A percentile compares a stretch with the other conserved stretches of the same genome.
Conservation (phyloP, 371 early-diverging fungal species). For the Gilbertella persicaria region DNA sequence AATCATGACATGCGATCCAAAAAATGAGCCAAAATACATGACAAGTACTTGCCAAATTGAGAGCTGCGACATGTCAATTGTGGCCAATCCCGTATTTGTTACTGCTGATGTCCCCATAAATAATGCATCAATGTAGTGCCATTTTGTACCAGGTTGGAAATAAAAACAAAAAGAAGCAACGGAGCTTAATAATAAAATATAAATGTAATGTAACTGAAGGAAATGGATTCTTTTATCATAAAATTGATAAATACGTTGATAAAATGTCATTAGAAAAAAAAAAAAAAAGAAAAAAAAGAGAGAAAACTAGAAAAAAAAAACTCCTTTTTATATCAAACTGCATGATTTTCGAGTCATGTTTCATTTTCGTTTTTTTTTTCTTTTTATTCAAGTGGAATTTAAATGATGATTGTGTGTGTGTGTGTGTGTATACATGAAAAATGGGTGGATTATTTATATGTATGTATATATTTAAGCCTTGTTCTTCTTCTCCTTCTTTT, state of each 20-base stretch:
- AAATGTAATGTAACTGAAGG: conserved; percentile 45
- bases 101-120: conserved; percentile 42
- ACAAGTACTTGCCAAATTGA: conserved; percentile 32
- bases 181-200: conserved; percentile 34
- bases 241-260: conserved; percentile 20
- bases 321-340: neutral
- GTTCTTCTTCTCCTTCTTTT: conserved; percentile 25
- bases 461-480: conserved; percentile 9
- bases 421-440: neutral
- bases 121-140: conserved; percentile 44
- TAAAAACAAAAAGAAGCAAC: conserved; percentile 38
- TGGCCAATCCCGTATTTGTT: conserved; percentile 47
- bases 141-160: conserved; percentile 34
- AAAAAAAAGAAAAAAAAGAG: neutral
- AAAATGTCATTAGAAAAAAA: neutral
- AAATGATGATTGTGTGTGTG: too few relatives aligned
- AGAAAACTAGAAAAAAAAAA: neutral
- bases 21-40: conserved; percentile 34
- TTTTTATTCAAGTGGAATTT: too few relatives aligned
- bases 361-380: neutral
- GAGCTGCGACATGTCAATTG: conserved; percentile 33
- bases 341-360: neutral
- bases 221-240: conserved; percentile 43
- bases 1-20: conserved; percentile 39
- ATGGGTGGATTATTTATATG: too few relatives aligned